phyloP scores from a whole-genome alignment of 805 yeast genomes.

The Saccharomycopsis synnaedendra region DNA sequence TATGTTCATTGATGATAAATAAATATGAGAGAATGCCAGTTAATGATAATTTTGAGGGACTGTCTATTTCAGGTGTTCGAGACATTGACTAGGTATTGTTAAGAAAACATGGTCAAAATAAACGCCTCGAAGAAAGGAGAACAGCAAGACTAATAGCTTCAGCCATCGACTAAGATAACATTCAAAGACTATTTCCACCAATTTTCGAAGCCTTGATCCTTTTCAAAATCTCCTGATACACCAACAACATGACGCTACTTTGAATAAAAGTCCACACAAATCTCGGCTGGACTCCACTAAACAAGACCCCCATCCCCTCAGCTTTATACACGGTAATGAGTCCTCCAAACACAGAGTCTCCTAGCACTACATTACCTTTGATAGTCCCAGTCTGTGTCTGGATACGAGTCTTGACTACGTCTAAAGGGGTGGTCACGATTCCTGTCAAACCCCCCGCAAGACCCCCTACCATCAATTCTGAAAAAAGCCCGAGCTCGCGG shows the following conservation, averaged over 20 bases:
- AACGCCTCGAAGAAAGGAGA: background rate
- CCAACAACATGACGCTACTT: constrained; percentile 82
- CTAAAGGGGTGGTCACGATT: constrained; percentile 70
- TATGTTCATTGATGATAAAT: too few relatives aligned
- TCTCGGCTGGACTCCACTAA: constrained; percentile 85
- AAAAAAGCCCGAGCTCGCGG: constrained; percentile 34
- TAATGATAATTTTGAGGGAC: too few relatives aligned
- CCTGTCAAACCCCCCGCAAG: constrained; percentile 82
- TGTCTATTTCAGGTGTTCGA: background rate
- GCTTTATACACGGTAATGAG: constrained; percentile 31
- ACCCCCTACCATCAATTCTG: constrained; percentile 83
- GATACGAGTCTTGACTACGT: constrained; percentile 70
- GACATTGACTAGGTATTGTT: background rate
- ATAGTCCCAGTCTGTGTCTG: constrained; percentile 59
- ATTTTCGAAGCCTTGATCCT: constrained; percentile 5
- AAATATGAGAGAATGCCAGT: too few relatives aligned
- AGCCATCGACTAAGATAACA: too few relatives aligned
- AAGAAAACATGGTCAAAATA: background rate
- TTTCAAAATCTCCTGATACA: constrained; percentile 71
- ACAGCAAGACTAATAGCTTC: too few relatives aligned
- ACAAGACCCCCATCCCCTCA: constrained; percentile 65
- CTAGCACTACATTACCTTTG: constrained; percentile 1
- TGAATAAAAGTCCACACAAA: constrained; percentile 94
- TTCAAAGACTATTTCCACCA: too few relatives aligned
- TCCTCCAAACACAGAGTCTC: constrained; percentile 27